Conservation (phyloP, 2,329 filamentous ascomycete genomes). For the Claviceps sp. region DNA sequence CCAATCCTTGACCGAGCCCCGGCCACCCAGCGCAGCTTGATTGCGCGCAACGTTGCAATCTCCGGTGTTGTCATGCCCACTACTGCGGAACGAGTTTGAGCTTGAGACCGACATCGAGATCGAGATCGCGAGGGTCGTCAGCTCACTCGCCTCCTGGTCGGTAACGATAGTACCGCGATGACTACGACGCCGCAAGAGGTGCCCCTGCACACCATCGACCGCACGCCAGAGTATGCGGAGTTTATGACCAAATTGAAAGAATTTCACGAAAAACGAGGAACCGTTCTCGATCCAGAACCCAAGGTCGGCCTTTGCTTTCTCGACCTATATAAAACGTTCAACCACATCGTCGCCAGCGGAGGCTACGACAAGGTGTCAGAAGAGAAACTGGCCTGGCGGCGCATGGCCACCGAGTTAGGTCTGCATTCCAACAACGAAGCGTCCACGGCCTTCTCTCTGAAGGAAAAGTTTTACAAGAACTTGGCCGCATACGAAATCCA, state of each 20-base stretch:
- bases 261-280: slow-evolving; percentile 71
- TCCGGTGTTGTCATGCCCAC: not conserved
- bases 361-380: slow-evolving; percentile 77
- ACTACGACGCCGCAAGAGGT: slow-evolving; percentile 20
- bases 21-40: not conserved
- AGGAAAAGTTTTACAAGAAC: slow-evolving; percentile 82
- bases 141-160: not conserved
- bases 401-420: slow-evolving; percentile 62
- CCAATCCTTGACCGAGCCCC: not conserved
- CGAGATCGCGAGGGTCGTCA: not conserved
- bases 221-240: slow-evolving; percentile 58
- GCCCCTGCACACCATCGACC: slow-evolving; percentile 36
- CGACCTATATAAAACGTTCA: slow-evolving; percentile 67
- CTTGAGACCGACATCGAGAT: not conserved
- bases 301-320: slow-evolving; percentile 66
- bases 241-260: slow-evolving; percentile 61
- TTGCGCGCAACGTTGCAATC: slow-evolving; percentile 2
- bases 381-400: slow-evolving; percentile 77
- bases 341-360: slow-evolving; percentile 59
- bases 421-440: slow-evolving; percentile 62
- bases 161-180: slow-evolving; percentile 7
- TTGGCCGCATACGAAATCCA: slow-evolving; percentile 78
- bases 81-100: not conserved
- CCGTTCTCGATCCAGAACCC: slow-evolving; percentile 64
- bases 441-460: slow-evolving; percentile 74